Conservation (phyloP, 768 basidiomycete species). For the Gymnopilus dilepis region DNA sequence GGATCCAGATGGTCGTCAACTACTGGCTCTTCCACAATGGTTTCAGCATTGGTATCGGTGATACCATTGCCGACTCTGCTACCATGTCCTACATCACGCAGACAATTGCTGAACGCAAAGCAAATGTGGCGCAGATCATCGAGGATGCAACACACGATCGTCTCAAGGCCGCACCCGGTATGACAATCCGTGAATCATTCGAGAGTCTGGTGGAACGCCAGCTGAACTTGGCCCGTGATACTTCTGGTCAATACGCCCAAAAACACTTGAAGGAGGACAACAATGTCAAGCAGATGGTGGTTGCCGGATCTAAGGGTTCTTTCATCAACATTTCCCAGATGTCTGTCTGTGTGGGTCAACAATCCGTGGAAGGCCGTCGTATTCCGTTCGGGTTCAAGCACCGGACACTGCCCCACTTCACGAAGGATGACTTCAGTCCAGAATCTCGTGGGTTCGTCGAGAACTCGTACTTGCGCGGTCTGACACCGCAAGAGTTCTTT, state of each 20-base stretch:
- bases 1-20: constrained; percentile 94
- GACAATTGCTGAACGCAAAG: constrained; percentile 82
- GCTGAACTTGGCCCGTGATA: constrained; percentile 94
- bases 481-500: constrained; percentile 99
- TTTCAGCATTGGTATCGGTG: constrained; percentile 98
- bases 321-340: constrained; percentile 99
- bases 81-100: constrained; percentile 89
- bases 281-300: constrained; percentile 99
- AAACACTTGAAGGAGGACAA: constrained; percentile 98
- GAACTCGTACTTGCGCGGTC: constrained; percentile 94
- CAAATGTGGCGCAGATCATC: constrained; percentile 78
- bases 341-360: constrained; percentile 99
- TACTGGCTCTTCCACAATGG: constrained; percentile 99
- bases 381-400: constrained; percentile 99
- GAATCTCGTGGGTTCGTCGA: constrained; percentile 99
- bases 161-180: constrained; percentile 91
- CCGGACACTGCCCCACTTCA: constrained; percentile 95
- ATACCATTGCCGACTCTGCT: constrained; percentile 90
- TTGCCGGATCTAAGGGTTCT: constrained; percentile 97
- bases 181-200: constrained; percentile 99
- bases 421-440: constrained; percentile 98
- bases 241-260: constrained; percentile 95
- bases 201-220: constrained; percentile 91
- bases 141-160: constrained; percentile 84
- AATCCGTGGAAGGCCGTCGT: constrained; percentile 96